Conservation (phyloP, 148 eudicot genomes). For the Fagopyrum esculentum region DNA sequence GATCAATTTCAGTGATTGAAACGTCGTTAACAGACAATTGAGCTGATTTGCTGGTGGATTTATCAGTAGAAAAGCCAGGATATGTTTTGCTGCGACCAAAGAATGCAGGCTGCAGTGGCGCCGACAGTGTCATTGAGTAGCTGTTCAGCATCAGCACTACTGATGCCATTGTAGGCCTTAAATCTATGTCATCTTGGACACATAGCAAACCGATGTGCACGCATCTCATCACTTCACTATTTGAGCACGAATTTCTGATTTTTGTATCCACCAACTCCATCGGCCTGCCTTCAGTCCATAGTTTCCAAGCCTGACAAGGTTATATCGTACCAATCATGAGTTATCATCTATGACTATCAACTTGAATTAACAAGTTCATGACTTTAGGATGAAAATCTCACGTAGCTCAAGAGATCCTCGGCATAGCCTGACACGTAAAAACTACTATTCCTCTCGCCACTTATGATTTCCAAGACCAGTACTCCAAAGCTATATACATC, state of each 20-base stretch:
- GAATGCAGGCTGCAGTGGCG: constrained; percentile 27
- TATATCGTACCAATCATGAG: background rate
- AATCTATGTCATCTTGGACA: constrained; percentile 25
- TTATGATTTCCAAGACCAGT: constrained; percentile 31
- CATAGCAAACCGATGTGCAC: constrained; percentile 40
- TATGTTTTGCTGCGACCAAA: constrained; percentile 4
- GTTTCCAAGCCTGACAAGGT: constrained; percentile 27
- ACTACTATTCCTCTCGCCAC: constrained; percentile 27
- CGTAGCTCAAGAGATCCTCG: constrained; percentile 29
- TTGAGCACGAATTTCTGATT: constrained; percentile 19
- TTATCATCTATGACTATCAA: background rate
- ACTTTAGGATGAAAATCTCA: constrained; percentile 15
- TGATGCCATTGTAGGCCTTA: constrained; percentile 34
- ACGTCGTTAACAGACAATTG: background rate
- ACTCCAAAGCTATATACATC: constrained; percentile 46
- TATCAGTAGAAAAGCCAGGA: background rate
- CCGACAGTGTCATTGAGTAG: constrained; percentile 17
- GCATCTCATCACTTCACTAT: constrained; percentile 26
- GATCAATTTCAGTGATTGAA: background rate
- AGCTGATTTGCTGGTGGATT: background rate
- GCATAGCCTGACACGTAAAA: background rate
- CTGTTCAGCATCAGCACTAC: constrained; percentile 22
- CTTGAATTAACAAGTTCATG: background rate
- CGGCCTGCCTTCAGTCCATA: constrained; percentile 26
- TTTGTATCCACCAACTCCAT: constrained; percentile 24